phyloP scores from a whole-genome alignment of 1,139 yeast species.

The Saccharomycopsis crataegensis region DNA sequence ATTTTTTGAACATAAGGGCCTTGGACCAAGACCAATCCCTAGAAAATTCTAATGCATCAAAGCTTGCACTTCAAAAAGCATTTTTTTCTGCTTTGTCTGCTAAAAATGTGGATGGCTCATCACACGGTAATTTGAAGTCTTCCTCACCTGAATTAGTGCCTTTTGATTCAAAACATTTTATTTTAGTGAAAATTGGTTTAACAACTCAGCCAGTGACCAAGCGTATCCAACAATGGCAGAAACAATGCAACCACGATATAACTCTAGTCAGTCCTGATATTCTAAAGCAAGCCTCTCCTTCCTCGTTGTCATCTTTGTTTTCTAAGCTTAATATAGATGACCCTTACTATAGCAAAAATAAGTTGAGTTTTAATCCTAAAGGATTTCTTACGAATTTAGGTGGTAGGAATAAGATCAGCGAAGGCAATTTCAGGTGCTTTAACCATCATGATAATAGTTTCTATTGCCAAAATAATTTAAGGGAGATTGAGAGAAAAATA shows the following conservation, averaged over 20 bases:
- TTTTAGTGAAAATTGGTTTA: slow-evolving; percentile 16
- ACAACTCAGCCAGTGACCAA: slow-evolving; percentile 14
- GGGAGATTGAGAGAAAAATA: slow-evolving; percentile 11
- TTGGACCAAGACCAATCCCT: neutral
- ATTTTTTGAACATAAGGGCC: slow-evolving; percentile 12
- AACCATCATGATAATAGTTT: slow-evolving; percentile 8
- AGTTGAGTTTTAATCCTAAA: neutral
- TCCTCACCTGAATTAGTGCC: neutral
- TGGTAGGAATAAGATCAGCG: neutral
- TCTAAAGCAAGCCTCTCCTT: slow-evolving; percentile 1
- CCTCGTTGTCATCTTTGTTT: slow-evolving; percentile 1
- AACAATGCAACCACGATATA: slow-evolving; percentile 16
- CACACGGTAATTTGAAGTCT: too few relatives aligned
- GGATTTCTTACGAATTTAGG: neutral
- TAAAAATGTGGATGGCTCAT: too few relatives aligned
- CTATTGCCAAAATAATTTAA: slow-evolving; percentile 8
- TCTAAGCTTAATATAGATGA: neutral
- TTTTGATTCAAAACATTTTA: slow-evolving; percentile 10
- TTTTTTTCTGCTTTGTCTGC: too few relatives aligned
- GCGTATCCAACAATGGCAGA: slow-evolving; percentile 18
- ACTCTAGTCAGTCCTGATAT: slow-evolving; percentile 7
- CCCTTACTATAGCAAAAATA: too few relatives aligned
- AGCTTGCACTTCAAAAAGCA: too few relatives aligned
- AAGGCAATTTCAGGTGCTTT: neutral
- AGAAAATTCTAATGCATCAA: too few relatives aligned